Conservation (phyloP, 306 rosid genomes). For the Sindora glabra region DNA sequence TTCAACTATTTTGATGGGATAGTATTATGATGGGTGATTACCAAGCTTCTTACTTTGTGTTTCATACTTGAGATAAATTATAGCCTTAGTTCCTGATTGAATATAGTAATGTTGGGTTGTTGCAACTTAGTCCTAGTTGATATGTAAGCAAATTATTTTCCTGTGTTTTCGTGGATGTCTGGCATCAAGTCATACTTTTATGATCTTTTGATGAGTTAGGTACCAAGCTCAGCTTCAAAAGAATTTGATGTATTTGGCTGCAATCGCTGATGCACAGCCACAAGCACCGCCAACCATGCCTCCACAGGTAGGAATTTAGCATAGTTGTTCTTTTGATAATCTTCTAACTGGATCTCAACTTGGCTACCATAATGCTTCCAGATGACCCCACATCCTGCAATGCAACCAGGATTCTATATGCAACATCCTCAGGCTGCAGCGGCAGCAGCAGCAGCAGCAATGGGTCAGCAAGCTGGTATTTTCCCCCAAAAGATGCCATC, state of each 20-base stretch:
- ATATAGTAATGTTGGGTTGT: neutral
- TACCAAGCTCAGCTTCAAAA: conserved; percentile 98
- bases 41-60: neutral
- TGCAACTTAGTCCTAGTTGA: neutral
- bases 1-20: neutral
- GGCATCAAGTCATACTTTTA: neutral
- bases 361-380: conserved; percentile 26
- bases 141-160: too few species aligned
- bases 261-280: conserved; percentile 98
- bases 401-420: conserved; percentile 87
- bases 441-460: conserved; percentile 76
- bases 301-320: conserved; percentile 54
- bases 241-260: conserved; percentile 97
- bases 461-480: conserved; percentile 89
- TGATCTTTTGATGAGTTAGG: conserved; percentile 34
- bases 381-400: conserved; percentile 84
- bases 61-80: neutral
- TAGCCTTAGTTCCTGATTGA: neutral
- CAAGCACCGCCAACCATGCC: conserved; percentile 79
- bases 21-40: neutral
- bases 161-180: neutral
- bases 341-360: conserved; percentile 2
- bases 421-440: conserved; percentile 94
- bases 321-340: neutral
- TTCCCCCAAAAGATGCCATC: conserved; percentile 72